Percentiles rank a stretch among this genome's conserved stretches.
These are phyloP conservation scores for Pseudohalonectria lignicola DNA, from an alignment of 2,329 filamentous ascomycete genomes.

Conservation along the genomic window DNA sequence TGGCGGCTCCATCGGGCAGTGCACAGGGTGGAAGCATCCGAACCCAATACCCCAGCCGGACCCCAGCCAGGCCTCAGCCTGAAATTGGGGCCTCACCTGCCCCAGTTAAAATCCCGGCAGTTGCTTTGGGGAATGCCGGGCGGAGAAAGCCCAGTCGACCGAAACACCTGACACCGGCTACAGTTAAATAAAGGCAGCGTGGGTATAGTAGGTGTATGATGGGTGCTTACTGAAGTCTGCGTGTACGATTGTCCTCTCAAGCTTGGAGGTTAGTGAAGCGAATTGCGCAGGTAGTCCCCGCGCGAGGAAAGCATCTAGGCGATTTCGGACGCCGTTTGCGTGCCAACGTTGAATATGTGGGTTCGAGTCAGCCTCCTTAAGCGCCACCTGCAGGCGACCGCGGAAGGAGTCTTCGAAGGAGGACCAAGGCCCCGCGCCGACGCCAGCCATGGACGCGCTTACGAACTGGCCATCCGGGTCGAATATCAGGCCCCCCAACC, in stretches of 20 bases:
- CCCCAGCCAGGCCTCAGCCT: too few species aligned
- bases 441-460: constrained; percentile 18
- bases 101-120: too few species aligned
- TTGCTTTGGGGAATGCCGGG: too few species aligned
- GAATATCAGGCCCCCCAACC: constrained; percentile 20
- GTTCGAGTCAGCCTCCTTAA: constrained; percentile 14
- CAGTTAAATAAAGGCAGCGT: too few species aligned
- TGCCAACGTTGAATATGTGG: constrained; percentile 18
- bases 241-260: constrained; percentile 15
- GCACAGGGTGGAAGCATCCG: too few species aligned
- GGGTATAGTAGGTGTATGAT: too few species aligned
- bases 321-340: constrained; percentile 16
- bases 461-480: constrained; percentile 16
- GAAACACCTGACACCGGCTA: too few species aligned
- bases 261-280: constrained; percentile 6
- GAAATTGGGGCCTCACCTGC: too few species aligned
- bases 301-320: constrained; percentile 15
- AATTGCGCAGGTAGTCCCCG: constrained; percentile 14
- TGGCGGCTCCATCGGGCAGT: too few species aligned
- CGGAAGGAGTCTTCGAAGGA: constrained; percentile 16
- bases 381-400: constrained; percentile 12
- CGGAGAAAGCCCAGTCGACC: too few species aligned
- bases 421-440: constrained; percentile 18
- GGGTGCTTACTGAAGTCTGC: constrained; percentile 19
- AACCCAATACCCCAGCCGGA: too few species aligned